Percentiles rank a stretch among this genome's conserved stretches.
Evolutionary conservation across 345 rosid species (phyloP).

Genomic region (Hibiscus trionum): DNA sequence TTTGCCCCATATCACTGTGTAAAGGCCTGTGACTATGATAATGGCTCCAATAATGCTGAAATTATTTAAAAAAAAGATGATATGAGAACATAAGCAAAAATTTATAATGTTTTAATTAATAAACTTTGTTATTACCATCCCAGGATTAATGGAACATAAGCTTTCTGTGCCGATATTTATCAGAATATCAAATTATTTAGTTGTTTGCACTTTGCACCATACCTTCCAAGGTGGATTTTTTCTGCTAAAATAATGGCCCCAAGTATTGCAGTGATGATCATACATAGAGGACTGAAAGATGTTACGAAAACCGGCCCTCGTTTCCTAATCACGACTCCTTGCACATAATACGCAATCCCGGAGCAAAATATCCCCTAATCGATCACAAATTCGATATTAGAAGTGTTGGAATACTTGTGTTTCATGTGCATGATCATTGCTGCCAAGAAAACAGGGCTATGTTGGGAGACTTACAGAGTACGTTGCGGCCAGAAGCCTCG

Average conservation of each 20-base stretch:
- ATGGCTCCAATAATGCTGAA: slow-evolving; percentile 71
- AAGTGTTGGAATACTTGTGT: background rate
- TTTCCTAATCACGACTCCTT: slow-evolving; percentile 61
- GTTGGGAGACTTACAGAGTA: slow-evolving; percentile 53
- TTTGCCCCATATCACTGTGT: slow-evolving; percentile 89
- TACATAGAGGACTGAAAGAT: slow-evolving; percentile 80
- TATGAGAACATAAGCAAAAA: background rate
- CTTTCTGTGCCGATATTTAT: background rate
- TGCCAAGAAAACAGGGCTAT: too few species aligned
- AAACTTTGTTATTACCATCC: slow-evolving; percentile 1
- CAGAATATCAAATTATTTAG: background rate
- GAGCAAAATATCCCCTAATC: slow-evolving; percentile 87
- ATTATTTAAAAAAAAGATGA: background rate
- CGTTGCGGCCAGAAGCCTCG: slow-evolving; percentile 65
- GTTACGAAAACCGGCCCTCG: slow-evolving; percentile 88
- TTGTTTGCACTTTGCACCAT: background rate
- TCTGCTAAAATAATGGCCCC: slow-evolving; percentile 67
- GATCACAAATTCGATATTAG: background rate
- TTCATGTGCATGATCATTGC: background rate
- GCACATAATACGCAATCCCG: slow-evolving; percentile 77
- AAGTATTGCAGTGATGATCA: slow-evolving; percentile 70
- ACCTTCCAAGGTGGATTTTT: slow-evolving; percentile 83
- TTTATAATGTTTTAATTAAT: background rate
- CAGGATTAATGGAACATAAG: slow-evolving; percentile 1
- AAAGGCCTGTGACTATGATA: slow-evolving; percentile 70